These are phyloP conservation scores for Wickerhamiella allomyrinae DNA, from an alignment of 805 yeast genomes.

Conservation along the genomic window DNA sequence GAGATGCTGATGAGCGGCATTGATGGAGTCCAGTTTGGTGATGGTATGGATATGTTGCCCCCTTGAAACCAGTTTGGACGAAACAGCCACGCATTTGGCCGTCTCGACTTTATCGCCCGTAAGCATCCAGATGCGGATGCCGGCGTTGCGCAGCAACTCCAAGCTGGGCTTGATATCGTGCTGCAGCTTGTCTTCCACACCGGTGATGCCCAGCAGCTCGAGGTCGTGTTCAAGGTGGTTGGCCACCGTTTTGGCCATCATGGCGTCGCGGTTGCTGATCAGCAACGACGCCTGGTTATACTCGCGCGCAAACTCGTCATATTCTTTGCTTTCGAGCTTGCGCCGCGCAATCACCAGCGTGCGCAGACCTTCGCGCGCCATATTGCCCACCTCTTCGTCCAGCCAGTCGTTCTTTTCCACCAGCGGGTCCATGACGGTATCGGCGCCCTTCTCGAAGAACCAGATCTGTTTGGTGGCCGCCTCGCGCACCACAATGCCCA, in stretches of 20 bases:
- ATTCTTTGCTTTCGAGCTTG: conserved; percentile 38
- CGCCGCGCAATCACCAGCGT: conserved; percentile 90
- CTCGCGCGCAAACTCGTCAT: conserved; percentile 46
- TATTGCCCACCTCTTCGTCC: conserved; percentile 91
- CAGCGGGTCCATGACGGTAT: conserved; percentile 74
- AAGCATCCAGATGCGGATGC: conserved; percentile 96
- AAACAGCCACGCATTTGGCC: conserved; percentile 93
- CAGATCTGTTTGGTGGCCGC: conserved; percentile 44
- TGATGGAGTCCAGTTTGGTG: conserved; percentile 43
- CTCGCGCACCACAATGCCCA: conserved; percentile 79
- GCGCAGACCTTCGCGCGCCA: conserved; percentile 97
- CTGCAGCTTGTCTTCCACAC: conserved; percentile 93
- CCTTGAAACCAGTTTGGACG: conserved; percentile 80
- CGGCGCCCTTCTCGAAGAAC: conserved; percentile 94
- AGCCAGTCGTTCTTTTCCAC: conserved; percentile 88
- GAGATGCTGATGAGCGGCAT: conserved; percentile 59
- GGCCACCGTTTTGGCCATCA: conserved; percentile 52
- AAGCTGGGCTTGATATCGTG: conserved; percentile 81
- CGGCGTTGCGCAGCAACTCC: conserved; percentile 88
- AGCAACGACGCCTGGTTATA: conserved; percentile 63
- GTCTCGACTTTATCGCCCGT: conserved; percentile 99
- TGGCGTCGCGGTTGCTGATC: conserved; percentile 65
- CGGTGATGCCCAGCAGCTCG: conserved; percentile 83
- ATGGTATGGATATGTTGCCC: conserved; percentile 89
- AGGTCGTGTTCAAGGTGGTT: conserved; percentile 67